These are phyloP conservation scores for Benincasa hispida DNA, from an alignment of 306 rosid species.

Conservation along the genomic window DNA sequence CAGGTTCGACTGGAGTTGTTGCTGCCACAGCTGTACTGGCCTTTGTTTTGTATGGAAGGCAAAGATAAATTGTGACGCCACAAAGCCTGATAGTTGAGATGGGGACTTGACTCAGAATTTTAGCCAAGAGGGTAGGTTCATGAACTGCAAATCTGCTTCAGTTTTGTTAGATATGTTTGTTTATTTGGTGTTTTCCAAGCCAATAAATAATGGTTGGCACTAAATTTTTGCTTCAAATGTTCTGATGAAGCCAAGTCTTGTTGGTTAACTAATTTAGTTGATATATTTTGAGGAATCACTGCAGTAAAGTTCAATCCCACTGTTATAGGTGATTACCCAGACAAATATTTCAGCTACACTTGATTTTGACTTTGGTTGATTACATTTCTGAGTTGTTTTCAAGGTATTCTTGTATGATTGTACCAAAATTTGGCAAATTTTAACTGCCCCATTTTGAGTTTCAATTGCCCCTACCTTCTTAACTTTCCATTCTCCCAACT, in stretches of 20 bases:
- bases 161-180: constrained; percentile 45
- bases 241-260: background rate
- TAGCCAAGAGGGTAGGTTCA: constrained; percentile 38
- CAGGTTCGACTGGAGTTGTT: constrained; percentile 60
- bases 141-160: constrained; percentile 28
- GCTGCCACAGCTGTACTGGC: constrained; percentile 30
- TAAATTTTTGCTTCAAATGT: constrained; percentile 16
- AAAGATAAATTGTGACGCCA: constrained; percentile 25
- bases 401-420: background rate
- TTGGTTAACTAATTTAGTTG: background rate
- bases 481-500: background rate
- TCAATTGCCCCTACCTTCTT: background rate
- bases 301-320: constrained; percentile 3
- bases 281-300: constrained; percentile 5
- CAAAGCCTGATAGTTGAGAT: background rate
- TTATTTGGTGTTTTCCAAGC: constrained; percentile 27
- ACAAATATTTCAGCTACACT: background rate
- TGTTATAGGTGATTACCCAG: constrained; percentile 1
- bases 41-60: constrained; percentile 33
- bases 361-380: background rate
- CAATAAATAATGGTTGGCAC: constrained; percentile 29
- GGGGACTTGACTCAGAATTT: constrained; percentile 15
- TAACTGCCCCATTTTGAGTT: background rate
- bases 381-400: background rate
- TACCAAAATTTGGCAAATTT: background rate